These are phyloP conservation scores for Penicillium sp. DNA, from an alignment of 2,329 filamentous ascomycete species.

Conservation along the genomic window DNA sequence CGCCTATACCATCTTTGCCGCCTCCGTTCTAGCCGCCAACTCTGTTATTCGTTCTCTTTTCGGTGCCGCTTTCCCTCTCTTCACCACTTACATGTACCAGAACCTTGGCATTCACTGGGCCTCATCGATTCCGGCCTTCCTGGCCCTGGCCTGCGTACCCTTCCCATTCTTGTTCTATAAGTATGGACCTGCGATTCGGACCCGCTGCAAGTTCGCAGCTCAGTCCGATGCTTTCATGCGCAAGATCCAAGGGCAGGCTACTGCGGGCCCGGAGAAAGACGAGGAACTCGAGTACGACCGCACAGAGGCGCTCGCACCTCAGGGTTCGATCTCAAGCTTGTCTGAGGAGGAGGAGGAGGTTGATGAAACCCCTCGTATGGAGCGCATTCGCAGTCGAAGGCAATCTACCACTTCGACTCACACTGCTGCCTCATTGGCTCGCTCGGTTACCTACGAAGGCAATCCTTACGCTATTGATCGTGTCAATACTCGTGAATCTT, in stretches of 20 bases:
- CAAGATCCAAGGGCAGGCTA: slow-evolving; percentile 33
- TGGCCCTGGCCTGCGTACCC: slow-evolving; percentile 27
- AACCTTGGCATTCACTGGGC: slow-evolving; percentile 30
- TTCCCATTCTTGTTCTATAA: slow-evolving; percentile 32
- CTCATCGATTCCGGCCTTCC: slow-evolving; percentile 26
- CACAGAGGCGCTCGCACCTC: slow-evolving; percentile 34
- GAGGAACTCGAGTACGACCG: slow-evolving; percentile 32
- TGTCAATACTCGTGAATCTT: slow-evolving; percentile 44
- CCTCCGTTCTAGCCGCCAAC: slow-evolving; percentile 28
- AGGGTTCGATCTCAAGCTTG: slow-evolving; percentile 25
- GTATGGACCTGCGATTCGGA: slow-evolving; percentile 24
- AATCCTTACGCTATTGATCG: slow-evolving; percentile 48
- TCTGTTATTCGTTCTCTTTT: slow-evolving; percentile 28
- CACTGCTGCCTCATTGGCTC: slow-evolving; percentile 22
- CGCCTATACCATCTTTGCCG: slow-evolving; percentile 29
- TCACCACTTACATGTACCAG: slow-evolving; percentile 29
- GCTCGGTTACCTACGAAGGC: slow-evolving; percentile 40
- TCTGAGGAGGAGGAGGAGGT: slow-evolving; percentile 26
- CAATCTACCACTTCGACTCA: slow-evolving; percentile 31
- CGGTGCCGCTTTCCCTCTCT: slow-evolving; percentile 29
- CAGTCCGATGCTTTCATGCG: slow-evolving; percentile 39
- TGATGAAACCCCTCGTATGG: slow-evolving; percentile 18
- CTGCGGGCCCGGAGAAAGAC: slow-evolving; percentile 14
- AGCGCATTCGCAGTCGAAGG: slow-evolving; percentile 28
- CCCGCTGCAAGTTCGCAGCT: slow-evolving; percentile 28